Conservation (phyloP, 106 monocot species). For the Platanthera zijinensis region DNA sequence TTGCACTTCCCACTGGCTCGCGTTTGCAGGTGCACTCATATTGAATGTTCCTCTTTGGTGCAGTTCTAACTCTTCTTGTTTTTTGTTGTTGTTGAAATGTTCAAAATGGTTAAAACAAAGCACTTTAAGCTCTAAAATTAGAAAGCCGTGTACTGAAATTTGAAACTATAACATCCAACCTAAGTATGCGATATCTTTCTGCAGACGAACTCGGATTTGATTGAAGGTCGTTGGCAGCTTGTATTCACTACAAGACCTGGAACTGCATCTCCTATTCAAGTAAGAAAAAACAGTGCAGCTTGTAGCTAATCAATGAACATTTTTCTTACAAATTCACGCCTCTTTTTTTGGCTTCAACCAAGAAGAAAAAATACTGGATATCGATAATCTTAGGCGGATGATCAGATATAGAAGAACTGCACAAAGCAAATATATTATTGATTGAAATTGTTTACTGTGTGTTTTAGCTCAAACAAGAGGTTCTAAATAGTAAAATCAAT, state of each 20-base stretch:
- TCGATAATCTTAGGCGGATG: not conserved
- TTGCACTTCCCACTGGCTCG: not conserved
- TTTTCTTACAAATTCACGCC: not conserved
- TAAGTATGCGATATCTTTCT: not conserved
- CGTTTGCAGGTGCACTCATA: not conserved
- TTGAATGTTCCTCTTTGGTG: not conserved
- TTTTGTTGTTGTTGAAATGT: not conserved
- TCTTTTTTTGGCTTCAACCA: not conserved
- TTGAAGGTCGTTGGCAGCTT: conserved; percentile 96
- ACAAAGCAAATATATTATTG: not conserved
- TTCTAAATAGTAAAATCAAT: too few species aligned
- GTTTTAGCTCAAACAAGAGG: not conserved
- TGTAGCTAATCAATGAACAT: not conserved
- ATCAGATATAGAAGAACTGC: too few species aligned
- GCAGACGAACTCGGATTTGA: conserved; percentile 76
- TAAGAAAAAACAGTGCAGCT: conserved; percentile 13
- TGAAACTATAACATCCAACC: not conserved
- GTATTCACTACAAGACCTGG: conserved; percentile 96
- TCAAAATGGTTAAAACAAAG: not conserved
- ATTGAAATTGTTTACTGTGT: not conserved
- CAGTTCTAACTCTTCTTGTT: not conserved
- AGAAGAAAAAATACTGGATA: not conserved
- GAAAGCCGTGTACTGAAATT: not conserved
- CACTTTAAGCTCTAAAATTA: not conserved
- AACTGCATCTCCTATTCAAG: conserved; percentile 99